Evolutionary conservation across 2,329 filamentous ascomycete genomes (phyloP), one percentile per base, ranked within the genome.

Genomic region (Apiospora marii): DNA sequence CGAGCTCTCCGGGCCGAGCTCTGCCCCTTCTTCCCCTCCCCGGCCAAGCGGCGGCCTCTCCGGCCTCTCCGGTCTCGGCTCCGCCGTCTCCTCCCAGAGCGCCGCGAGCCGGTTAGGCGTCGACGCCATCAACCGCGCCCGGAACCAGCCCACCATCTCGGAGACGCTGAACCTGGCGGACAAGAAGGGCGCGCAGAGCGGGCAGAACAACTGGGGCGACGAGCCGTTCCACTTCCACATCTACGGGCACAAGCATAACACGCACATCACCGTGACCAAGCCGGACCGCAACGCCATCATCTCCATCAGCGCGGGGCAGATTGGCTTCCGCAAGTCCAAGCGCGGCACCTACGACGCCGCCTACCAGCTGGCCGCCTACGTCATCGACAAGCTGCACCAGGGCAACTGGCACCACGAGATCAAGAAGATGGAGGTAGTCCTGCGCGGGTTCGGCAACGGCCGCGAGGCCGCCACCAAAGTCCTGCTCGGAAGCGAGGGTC

Each of bases 381-480:
- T 96, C 37, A 90, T 98, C 81, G 92, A 92, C 81, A 91, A 92
- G 81, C 92, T 99, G 75, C 91, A 95, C 81, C 94, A 98, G 83
- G 91, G 90, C 78, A 94, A 93, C 58, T 90, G 94, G 86, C 86
- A 94, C 79, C 86, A 91, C 76, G 90, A 94, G 77, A 97, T 98
- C 72, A 86, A 90, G 75, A 87, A 89, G 71, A 81, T 99, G 74
- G 95, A 98, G 83, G 86, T 99, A 69, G 87, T 95, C 5, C 86
- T 97, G 76, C 89, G 94, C 79, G 96, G 95, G 0, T 99, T 96
- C 81, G 96, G 96, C 1, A 85, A 88, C 13, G 96, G 96, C 1
- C 89, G 97, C 77, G 95, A 98, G 79, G 96, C 96, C 1, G 93
- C 95, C 70, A 92, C 92, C 71, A 99, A 98, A 88, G 93, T 95